Base-by-base conservation (phyloP, 2,329 filamentous ascomycete species). In the Pochonia chlamydosporia region DNA sequence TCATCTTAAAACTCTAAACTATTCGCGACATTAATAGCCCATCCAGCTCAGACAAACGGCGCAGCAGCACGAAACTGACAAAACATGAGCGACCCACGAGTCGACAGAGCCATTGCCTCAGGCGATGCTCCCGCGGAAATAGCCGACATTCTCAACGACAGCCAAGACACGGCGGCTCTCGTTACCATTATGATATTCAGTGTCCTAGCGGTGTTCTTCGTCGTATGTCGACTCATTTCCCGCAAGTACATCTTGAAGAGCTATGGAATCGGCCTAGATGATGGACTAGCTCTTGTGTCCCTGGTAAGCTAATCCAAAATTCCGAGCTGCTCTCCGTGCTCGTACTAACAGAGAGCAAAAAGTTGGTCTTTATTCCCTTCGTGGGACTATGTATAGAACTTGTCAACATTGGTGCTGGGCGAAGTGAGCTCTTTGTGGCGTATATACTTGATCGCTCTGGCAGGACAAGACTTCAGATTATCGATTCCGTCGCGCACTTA, bases 171-270 rank as follows among this genome's bases (percentile, higher is more conserved):
- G 5, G 3, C 28, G 26, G 26, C 25, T 18, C 24, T 43, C 30
- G n/a, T 37, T 4, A 33, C 18, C 18, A 49, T 49, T 25, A 8
- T 28, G 36, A 5, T 41, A 35, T 11, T 49, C 13, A 40, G 26
- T 2, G 28, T 26, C 25, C 35, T 49, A 7, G 35, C 37, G 5
- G 10, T 11, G 18, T 18, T 35, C 11, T 35, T 44, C 20, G 42
- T 49, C 36, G 10, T 42, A 16, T 26, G 26, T 23, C 25, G 45
- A 20, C 45, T 47, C 28, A 11, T 36, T 24, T 47, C 45, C 20
- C 45, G 45, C 6, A 33, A 20, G 9, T 47, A 25, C 23, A 11
- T 47, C 23, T 8, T 42, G 5, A 43, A 43, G 23, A 30, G 21
- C 26, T 42, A 25, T 23, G 45, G 37, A 2, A 9, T 46, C 9